phyloP scores from a whole-genome alignment of 805 yeast species.

The Myxozyma nipponensis region DNA sequence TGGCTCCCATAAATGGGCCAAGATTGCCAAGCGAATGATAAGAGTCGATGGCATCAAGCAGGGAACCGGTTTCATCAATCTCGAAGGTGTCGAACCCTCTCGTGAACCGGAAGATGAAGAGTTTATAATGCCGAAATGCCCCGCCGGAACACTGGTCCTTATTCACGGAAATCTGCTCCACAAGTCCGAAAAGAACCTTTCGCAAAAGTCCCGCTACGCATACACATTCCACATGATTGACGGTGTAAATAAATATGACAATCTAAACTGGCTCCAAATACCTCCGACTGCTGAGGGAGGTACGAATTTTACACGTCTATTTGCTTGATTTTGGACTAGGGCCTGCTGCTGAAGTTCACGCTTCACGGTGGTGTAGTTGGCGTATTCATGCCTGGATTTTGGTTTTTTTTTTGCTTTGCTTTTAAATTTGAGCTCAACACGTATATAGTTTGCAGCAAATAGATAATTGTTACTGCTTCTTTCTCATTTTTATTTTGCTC shows the following conservation, averaged over 20 bases:
- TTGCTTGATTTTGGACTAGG: constrained; percentile 2
- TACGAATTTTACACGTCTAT: constrained; percentile 52
- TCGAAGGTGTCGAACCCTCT: constrained; percentile 35
- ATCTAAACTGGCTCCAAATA: constrained; percentile 70
- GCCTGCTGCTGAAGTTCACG: neutral
- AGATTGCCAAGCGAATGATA: constrained; percentile 61
- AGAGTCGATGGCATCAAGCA: constrained; percentile 46
- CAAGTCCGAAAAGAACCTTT: constrained; percentile 59
- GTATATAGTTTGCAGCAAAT: too few relatives aligned
- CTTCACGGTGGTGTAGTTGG: too few relatives aligned
- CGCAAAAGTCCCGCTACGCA: constrained; percentile 60
- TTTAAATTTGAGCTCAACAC: too few relatives aligned
- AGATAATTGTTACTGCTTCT: too few relatives aligned
- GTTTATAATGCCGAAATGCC: constrained; percentile 55
- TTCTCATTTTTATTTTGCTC: too few relatives aligned
- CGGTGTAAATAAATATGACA: constrained; percentile 58
- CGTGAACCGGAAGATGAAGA: constrained; percentile 37
- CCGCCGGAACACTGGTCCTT: constrained; percentile 67
- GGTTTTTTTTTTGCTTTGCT: too few relatives aligned
- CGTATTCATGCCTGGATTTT: too few relatives aligned
- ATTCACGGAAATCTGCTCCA: constrained; percentile 71
- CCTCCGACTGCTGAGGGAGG: constrained; percentile 60
- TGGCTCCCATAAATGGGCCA: constrained; percentile 60
- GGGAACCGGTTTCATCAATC: constrained; percentile 54
- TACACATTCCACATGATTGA: constrained; percentile 79